Base-by-base conservation (phyloP, 306 rosid genomes). In the Canavalia ensiformis region DNA sequence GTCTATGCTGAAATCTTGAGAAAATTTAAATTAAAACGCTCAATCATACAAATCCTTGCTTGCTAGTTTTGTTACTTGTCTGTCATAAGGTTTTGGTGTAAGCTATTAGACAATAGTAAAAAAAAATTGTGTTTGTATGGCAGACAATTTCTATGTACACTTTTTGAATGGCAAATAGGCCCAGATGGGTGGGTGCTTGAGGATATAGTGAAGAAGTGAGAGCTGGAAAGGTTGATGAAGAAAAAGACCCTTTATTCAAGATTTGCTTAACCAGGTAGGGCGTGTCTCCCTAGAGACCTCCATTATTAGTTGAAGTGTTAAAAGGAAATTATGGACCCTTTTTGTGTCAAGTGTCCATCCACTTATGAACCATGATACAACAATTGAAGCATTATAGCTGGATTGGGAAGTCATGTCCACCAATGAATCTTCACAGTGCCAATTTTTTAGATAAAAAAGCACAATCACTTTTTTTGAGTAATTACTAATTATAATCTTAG, bases 1-100 rank as follows among this genome's bases (percentile, higher is more conserved):
- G 82, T 66, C 75, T 83, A 39, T 73, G 86, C 74, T 82, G 35
- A 86, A 87, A 82, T 80, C 72, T 72, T 83, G 54, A 84, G 70
- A 8, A 70, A 59, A 2, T 33, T 55, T 41, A 58, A 60, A 83
- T 63, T 51, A 60, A 54, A 78, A 45, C 0, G 9, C 60, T 10
- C 12, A 30, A 7, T 55, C 70, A 59, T 29, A 69, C 83, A 69
- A 63, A 46, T 10, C 76, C 25, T 64, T 7, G 68, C 6, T 41
- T 51, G 54, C 30, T 63, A 30, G 31, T 35, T 47, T 63, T 82
- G 75, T 55, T 60, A 34, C 50, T 66, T 73, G 62, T 41, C 74
- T 73, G 62, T 41, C 74, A 75, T n/a, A 7, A 50, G 58, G 28
- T 50, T 33, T 50, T 71, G 50, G 31, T 68, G 12, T 78, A 58